phyloP scores from a whole-genome alignment of 208 protist species.

The Trichomonas gallinae region DNA sequence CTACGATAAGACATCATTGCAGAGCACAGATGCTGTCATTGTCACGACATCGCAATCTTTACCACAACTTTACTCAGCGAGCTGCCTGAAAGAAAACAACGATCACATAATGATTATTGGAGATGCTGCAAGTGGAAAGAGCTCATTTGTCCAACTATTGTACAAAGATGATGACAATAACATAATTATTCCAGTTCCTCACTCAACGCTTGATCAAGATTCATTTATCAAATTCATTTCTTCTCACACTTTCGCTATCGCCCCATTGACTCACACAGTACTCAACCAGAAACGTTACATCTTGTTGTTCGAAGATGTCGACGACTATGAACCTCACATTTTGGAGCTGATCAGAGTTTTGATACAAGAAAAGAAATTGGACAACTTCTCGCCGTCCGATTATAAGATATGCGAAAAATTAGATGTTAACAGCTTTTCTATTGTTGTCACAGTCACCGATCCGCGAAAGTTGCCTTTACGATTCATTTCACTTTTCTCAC shows the following conservation, averaged over 20 bases:
- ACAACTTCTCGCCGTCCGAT: not conserved
- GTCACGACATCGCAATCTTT: not conserved
- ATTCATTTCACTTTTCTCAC: not conserved
- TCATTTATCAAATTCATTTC: not conserved
- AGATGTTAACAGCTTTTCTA: not conserved
- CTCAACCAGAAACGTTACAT: not conserved
- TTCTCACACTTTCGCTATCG: not conserved
- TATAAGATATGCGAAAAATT: not conserved
- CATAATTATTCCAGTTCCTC: not conserved
- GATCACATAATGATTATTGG: not conserved
- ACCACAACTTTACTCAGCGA: not conserved
- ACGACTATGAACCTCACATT: not conserved
- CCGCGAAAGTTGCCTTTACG: not conserved
- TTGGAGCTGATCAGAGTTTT: not conserved
- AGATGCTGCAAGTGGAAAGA: not conserved
- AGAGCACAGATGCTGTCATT: not conserved
- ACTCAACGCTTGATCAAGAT: not conserved
- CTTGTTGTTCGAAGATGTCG: not conserved
- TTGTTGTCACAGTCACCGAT: not conserved
- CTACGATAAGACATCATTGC: not conserved
- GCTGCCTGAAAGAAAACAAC: not conserved
- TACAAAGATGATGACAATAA: not conserved
- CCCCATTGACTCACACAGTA: not conserved
- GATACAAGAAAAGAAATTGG: not conserved
- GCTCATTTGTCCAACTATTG: not conserved